phyloP scores from a whole-genome alignment of 208 protist genomes.

The Leishmania guyanensis region DNA sequence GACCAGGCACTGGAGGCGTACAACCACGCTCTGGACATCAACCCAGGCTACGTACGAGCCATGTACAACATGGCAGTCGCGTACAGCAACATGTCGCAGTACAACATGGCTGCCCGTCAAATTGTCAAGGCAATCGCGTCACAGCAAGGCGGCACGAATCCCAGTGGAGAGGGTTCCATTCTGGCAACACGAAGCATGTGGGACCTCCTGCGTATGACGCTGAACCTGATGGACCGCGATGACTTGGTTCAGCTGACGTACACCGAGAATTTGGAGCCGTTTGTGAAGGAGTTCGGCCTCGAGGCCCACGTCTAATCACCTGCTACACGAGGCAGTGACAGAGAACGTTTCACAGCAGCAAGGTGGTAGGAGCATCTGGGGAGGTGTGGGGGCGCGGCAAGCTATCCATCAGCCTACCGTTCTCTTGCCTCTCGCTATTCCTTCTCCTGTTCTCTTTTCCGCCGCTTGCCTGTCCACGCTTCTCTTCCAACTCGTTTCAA shows the following conservation, averaged over 20 bases:
- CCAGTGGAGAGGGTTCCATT: constrained; percentile 51
- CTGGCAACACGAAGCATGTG: constrained; percentile 74
- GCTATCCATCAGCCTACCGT: not conserved
- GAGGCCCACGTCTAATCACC: constrained; percentile 57
- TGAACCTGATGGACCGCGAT: constrained; percentile 84
- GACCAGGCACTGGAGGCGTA: constrained; percentile 87
- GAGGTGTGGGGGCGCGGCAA: not conserved
- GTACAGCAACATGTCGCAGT: constrained; percentile 80
- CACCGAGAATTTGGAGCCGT: constrained; percentile 60
- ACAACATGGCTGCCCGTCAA: constrained; percentile 64
- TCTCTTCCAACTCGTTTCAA: not conserved
- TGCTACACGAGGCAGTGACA: not conserved
- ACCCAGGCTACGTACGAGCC: constrained; percentile 85
- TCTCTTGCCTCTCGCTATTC: not conserved
- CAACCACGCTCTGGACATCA: constrained; percentile 86
- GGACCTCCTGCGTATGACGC: constrained; percentile 85
- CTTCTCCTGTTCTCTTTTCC: not conserved
- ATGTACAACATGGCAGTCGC: constrained; percentile 92
- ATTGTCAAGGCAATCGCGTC: constrained; percentile 78
- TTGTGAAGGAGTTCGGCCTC: constrained; percentile 80
- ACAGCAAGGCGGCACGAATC: constrained; percentile 75
- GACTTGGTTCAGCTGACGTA: constrained; percentile 80
- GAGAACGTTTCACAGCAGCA: not conserved
- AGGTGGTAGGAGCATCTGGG: not conserved
- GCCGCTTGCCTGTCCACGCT: not conserved